These are phyloP conservation scores for Nitzschia putrida DNA, from an alignment of 108 stramenopile species.

Conservation along the genomic window DNA sequence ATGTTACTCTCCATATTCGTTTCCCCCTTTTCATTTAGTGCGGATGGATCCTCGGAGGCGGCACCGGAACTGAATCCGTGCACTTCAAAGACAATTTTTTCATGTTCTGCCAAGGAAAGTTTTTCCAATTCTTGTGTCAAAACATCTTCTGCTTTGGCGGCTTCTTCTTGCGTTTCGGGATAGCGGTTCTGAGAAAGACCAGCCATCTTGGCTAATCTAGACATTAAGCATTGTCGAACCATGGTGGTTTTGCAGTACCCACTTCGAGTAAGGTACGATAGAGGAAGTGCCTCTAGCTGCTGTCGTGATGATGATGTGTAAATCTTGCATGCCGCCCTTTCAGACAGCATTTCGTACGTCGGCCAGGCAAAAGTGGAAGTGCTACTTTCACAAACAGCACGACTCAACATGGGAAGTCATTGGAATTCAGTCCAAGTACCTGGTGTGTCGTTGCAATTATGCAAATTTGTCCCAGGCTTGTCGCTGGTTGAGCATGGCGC, in stretches of 20 bases:
- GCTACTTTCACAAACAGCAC: too few species aligned
- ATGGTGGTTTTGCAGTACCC: background rate
- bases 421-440: too few species aligned
- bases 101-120: background rate
- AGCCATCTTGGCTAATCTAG: background rate
- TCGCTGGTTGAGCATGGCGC: too few species aligned
- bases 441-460: too few species aligned
- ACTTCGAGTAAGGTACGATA: background rate
- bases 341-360: too few species aligned
- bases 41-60: background rate
- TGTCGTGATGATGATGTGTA: background rate
- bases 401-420: too few species aligned
- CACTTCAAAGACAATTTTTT: slow-evolving; percentile 20
- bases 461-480: too few species aligned
- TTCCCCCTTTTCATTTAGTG: background rate
- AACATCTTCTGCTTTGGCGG: background rate
- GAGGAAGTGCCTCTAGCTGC: background rate
- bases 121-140: slow-evolving; percentile 9
- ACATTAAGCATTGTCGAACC: background rate
- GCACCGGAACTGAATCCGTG: slow-evolving; percentile 17
- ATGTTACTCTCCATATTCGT: background rate
- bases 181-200: background rate
- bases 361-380: too few species aligned
- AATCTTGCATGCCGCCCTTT: too few species aligned
- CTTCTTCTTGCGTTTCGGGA: slow-evolving; percentile 7